These are phyloP conservation scores for Cryptococcus sp. DNA, from an alignment of 1,284 basidiomycete species.

Conservation along the genomic window DNA sequence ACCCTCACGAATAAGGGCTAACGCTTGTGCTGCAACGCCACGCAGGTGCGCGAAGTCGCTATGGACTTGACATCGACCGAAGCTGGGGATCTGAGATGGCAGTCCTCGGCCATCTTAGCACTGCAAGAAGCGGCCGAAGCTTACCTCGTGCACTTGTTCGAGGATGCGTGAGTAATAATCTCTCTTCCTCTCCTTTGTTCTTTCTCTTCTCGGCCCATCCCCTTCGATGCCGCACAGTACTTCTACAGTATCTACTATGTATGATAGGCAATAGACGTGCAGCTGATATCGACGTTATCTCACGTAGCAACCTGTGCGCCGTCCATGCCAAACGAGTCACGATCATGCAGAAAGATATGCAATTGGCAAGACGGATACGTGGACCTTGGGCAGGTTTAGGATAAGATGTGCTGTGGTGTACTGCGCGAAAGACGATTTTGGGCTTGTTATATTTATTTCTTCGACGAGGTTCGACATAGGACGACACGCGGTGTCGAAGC, in stretches of 20 bases:
- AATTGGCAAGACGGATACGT: slow-evolving; percentile 89
- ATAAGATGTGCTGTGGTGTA: slow-evolving; percentile 8
- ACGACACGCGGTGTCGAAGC: too few species aligned
- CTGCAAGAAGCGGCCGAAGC: slow-evolving; percentile 94
- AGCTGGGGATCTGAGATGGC: slow-evolving; percentile 77
- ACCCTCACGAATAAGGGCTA: too few species aligned
- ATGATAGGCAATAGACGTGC: too few species aligned
- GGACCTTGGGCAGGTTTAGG: slow-evolving; percentile 68
- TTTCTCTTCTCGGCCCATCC: not conserved
- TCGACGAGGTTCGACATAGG: too few species aligned
- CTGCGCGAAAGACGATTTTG: not conserved
- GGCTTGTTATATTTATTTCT: too few species aligned
- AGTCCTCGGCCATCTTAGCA: slow-evolving; percentile 83
- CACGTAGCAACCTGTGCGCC: slow-evolving; percentile 80
- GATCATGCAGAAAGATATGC: slow-evolving; percentile 96
- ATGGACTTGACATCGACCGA: slow-evolving; percentile 77
- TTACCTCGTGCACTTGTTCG: slow-evolving; percentile 89
- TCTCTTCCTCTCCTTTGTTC: not conserved
- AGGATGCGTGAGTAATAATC: slow-evolving; percentile 77
- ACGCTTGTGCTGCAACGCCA: slow-evolving; percentile 1
- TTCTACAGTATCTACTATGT: too few species aligned
- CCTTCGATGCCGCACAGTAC: too few species aligned
- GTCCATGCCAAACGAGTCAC: slow-evolving; percentile 99
- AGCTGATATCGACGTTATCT: not conserved
- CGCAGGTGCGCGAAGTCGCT: slow-evolving; percentile 87